Percentiles rank a stretch among this genome's conserved stretches.
Conservation (phyloP, 2,329 filamentous ascomycete genomes). For the Stagonosporopsis rhizophila region DNA sequence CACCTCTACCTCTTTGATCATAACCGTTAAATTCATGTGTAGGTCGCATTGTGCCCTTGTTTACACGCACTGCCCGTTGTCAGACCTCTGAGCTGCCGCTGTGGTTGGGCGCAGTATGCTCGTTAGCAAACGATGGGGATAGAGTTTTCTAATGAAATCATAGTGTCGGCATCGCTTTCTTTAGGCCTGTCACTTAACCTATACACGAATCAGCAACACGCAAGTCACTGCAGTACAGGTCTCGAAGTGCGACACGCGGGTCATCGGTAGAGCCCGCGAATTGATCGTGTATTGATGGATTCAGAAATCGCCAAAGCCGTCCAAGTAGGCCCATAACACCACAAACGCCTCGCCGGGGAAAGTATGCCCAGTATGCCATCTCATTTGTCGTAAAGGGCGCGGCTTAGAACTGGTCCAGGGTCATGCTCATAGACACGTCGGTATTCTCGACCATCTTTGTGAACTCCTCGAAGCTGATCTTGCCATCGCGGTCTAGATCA, state of each 20-base stretch:
- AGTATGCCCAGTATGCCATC: slow-evolving; percentile 23
- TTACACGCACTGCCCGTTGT: too few relatives aligned
- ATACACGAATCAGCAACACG: neutral
- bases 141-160: neutral
- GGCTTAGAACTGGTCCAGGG: slow-evolving; percentile 61
- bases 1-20: too few relatives aligned
- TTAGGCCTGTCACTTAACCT: neutral
- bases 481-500: slow-evolving; percentile 92
- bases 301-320: slow-evolving; percentile 33
- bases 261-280: slow-evolving; percentile 2
- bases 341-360: slow-evolving; percentile 45
- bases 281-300: slow-evolving; percentile 35
- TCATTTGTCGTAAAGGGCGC: slow-evolving; percentile 18
- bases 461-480: slow-evolving; percentile 99
- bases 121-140: neutral
- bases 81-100: too few relatives aligned
- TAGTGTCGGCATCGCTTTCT: neutral
- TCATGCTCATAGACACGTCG: slow-evolving; percentile 73
- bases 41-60: too few relatives aligned
- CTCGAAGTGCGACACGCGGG: neutral
- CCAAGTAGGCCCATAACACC: slow-evolving; percentile 32
- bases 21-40: too few relatives aligned
- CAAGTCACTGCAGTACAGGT: neutral
- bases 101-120: neutral
- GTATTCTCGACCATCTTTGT: slow-evolving; percentile 99